Evolutionary conservation across 345 rosid species (phyloP).

Genomic region (Kandelia obovata): DNA sequence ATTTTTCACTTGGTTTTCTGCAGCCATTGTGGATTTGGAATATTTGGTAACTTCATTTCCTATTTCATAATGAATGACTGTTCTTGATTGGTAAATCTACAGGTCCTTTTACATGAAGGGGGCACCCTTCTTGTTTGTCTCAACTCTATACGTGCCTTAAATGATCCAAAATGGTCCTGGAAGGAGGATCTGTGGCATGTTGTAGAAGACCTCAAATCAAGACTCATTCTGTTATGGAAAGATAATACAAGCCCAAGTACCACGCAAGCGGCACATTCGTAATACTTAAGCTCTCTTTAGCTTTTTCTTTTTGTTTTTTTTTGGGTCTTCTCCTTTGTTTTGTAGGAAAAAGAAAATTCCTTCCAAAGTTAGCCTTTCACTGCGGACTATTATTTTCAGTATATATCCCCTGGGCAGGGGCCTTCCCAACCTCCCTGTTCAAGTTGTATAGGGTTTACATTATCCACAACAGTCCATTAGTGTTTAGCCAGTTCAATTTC

Average conservation of each 20-base stretch:
- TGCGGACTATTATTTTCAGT: neutral
- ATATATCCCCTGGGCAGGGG: no score
- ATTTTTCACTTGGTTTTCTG: neutral
- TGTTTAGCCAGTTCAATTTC: no score
- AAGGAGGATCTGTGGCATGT: conserved; percentile 49
- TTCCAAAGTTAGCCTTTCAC: neutral
- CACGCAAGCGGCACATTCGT: conserved; percentile 34
- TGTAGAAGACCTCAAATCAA: conserved; percentile 35
- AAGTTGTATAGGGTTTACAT: no score
- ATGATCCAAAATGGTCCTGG: conserved; percentile 87
- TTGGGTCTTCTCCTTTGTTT: neutral
- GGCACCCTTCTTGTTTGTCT: conserved; percentile 92
- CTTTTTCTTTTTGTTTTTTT: neutral
- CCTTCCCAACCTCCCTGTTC: no score
- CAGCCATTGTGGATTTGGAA: neutral
- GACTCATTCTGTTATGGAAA: conserved; percentile 14
- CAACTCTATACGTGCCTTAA: conserved; percentile 74
- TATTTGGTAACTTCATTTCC: neutral
- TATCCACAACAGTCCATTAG: no score
- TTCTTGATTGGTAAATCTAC: conserved; percentile 16
- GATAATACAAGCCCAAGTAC: conserved; percentile 24
- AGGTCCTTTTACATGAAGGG: conserved; percentile 94
- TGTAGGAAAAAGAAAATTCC: neutral
- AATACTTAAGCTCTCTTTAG: neutral
- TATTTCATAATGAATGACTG: neutral